Conservation (phyloP, 768 basidiomycete species). For the Pulveroboletus sp. region DNA sequence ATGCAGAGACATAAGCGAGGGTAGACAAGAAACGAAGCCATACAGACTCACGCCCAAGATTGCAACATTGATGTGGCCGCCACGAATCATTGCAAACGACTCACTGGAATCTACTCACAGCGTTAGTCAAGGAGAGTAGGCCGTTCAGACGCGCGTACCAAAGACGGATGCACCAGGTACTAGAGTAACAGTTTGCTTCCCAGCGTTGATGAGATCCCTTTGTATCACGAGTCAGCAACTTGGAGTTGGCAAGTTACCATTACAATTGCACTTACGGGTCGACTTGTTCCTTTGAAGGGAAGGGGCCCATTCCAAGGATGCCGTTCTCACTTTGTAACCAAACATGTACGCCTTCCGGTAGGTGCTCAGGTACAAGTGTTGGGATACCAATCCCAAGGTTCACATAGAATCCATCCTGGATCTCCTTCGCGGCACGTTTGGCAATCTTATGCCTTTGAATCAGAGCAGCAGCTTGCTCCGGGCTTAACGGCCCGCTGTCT, state of each 20-base stretch:
- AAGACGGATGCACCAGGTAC: conserved; percentile 90
- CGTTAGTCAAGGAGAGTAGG: background rate
- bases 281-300: conserved; percentile 72
- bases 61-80: conserved; percentile 90
- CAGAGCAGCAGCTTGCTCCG: conserved; percentile 50
- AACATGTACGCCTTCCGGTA: conserved; percentile 70
- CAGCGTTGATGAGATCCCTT: conserved; percentile 90
- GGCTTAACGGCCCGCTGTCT: conserved; percentile 29
- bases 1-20: conserved; percentile 1
- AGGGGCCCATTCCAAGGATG: conserved; percentile 86
- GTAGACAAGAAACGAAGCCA: background rate
- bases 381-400: conserved; percentile 92
- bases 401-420: conserved; percentile 83
- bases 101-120: conserved; percentile 64
- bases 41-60: conserved; percentile 74
- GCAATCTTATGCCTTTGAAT: conserved; percentile 72
- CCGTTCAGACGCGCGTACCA: conserved; percentile 44
- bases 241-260: background rate
- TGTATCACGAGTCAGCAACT: conserved; percentile 3
- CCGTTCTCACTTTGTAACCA: conserved; percentile 93
- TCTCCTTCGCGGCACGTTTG: conserved; percentile 82
- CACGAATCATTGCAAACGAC: conserved; percentile 97
- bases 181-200: conserved; percentile 91
- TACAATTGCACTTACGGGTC: conserved; percentile 59
- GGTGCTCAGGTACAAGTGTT: conserved; percentile 77